phyloP scores from a whole-genome alignment of 306 rosid genomes.

The Macrotyloma uniflorum region DNA sequence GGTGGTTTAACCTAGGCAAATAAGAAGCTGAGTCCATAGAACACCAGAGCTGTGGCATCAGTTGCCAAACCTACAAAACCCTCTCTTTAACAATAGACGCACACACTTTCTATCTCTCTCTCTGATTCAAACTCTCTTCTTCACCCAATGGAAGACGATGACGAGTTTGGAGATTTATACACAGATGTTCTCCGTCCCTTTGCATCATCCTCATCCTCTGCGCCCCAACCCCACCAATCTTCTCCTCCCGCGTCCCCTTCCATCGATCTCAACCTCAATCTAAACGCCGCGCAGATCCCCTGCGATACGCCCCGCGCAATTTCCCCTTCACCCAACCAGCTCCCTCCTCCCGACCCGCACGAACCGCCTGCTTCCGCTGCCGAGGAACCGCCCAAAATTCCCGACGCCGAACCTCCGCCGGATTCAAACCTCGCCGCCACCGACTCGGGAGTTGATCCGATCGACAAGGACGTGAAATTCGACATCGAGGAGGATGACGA shows the following conservation, averaged over 20 bases:
- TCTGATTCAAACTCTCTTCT: not conserved
- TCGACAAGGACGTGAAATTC: conserved; percentile 74
- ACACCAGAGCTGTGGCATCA: not conserved
- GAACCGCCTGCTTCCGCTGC: not conserved
- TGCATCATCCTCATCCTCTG: conserved; percentile 51
- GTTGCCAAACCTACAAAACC: conserved; percentile 45
- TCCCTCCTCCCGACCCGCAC: conserved; percentile 34
- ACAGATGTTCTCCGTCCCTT: conserved; percentile 86
- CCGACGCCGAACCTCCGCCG: not conserved
- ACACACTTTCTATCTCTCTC: not conserved
- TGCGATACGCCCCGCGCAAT: conserved; percentile 43
- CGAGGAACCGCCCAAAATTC: not conserved
- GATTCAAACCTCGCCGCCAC: conserved; percentile 33
- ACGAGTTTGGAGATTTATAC: conserved; percentile 99
- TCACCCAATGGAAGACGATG: conserved; percentile 91
- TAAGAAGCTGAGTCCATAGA: not conserved
- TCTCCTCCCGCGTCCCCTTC: conserved; percentile 49
- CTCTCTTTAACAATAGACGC: not conserved
- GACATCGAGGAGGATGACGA: conserved; percentile 91
- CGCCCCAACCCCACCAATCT: conserved; percentile 39
- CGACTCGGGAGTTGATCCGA: conserved; percentile 48
- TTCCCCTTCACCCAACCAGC: conserved; percentile 43
- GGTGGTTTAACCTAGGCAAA: conserved; percentile 36
- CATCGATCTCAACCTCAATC: conserved; percentile 71
- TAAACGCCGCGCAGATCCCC: conserved; percentile 46